Evolutionary conservation across 805 yeast species (phyloP), one percentile per base, ranked within the genome.

Genomic region (Metschnikowia amazonensis): DNA sequence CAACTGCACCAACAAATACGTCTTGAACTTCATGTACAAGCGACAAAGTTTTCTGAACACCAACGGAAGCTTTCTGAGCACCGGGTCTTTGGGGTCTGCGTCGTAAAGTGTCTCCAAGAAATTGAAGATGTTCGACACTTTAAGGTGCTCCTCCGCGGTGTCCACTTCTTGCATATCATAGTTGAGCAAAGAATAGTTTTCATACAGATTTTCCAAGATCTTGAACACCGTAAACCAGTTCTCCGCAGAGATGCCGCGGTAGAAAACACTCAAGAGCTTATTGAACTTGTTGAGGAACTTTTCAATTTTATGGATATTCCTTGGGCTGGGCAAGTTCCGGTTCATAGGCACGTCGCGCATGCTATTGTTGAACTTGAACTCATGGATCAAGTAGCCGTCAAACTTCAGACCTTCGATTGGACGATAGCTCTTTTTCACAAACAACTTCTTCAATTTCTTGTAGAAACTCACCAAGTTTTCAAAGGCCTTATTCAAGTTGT

Each of bases 171-270:
- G 81, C 45, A 66, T 64, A 48, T 65, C 76, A 60, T 81, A 77
- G 41, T 75, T 70, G 59, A 85, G 82, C 46, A 89, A 66, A 7
- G 83, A 76, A 9, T 78, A 65, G 39, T 76, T 80, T 18, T 79
- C 78, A 21, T 83, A 78, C 48, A 84, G 83, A 27, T 78, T 68
- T 60, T 90, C 97, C 36, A 92, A 64, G 1, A 82, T 65, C 57
- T 88, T 92, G 60, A 79, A 86, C 3, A 84, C 77, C 45, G 76
- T 75, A 42, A 88, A 70, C 97, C 97, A 92, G 55, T 90, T 95
- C 48, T 77, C 78, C 10, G 80, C 63, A 10, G 80, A 74, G 28
- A 84, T 75, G 9, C 79, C 75, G 23, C 66, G 69, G 59, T 84
- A 81, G 27, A 84, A 70, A 3, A 77, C 75, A 2, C 76, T 69